Conservation (phyloP, 768 basidiomycete species). For the Suillus bovinus region DNA sequence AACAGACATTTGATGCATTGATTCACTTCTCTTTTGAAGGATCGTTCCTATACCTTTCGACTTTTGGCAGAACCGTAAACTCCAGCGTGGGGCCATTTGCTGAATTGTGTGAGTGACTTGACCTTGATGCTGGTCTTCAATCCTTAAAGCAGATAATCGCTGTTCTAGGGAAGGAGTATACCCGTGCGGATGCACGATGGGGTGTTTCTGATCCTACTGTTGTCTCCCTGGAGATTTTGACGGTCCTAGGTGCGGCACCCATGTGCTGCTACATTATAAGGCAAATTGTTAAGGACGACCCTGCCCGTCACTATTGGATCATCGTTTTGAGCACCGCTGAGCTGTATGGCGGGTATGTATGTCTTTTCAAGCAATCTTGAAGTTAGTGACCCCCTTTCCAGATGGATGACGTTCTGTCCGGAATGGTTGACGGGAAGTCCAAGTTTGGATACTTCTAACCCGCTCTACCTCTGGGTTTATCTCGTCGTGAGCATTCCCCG, state of each 20-base stretch:
- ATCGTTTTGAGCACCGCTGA: constrained; percentile 75
- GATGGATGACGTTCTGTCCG: constrained; percentile 89
- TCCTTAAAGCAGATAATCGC: background rate
- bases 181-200: constrained; percentile 81
- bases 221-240: constrained; percentile 81
- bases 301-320: constrained; percentile 66
- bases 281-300: constrained; percentile 63
- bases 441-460: constrained; percentile 69
- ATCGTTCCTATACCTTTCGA: constrained; percentile 76
- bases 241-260: constrained; percentile 73
- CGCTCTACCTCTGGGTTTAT: constrained; percentile 77
- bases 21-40: constrained; percentile 82
- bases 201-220: constrained; percentile 75
- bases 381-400: constrained; percentile 21
- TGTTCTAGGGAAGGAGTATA: constrained; percentile 74
- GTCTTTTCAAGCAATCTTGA: background rate
- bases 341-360: constrained; percentile 70
- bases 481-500: constrained; percentile 53
- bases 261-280: constrained; percentile 72
- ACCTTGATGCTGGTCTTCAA: background rate
- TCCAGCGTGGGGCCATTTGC: constrained; percentile 69
- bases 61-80: constrained; percentile 72
- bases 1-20: constrained; percentile 74
- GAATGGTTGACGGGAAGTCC: constrained; percentile 82
- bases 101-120: constrained; percentile 60